phyloP scores from a whole-genome alignment of 176 grass and related monocot genomes.

The Carex scoparia region DNA sequence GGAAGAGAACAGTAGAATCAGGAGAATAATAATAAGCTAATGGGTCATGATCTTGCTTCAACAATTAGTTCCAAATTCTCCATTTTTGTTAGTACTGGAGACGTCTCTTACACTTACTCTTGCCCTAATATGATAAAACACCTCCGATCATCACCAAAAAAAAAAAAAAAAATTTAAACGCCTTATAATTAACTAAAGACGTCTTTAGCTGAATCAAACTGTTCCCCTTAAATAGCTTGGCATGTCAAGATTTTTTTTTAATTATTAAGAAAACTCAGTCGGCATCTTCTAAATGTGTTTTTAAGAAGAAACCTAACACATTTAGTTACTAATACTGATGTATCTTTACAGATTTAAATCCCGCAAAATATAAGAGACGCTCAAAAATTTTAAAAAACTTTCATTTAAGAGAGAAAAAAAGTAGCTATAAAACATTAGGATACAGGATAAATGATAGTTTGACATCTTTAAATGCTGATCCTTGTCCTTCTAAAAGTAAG shows the following conservation, averaged over 20 bases:
- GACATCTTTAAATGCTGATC: too few species aligned
- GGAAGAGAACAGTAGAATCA: neutral
- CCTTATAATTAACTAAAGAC: neutral
- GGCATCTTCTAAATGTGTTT: too few species aligned
- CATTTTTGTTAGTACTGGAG: neutral
- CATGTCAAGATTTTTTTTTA: neutral
- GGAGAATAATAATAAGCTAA: neutral
- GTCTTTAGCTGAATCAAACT: neutral
- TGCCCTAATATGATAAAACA: neutral
- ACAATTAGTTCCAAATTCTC: neutral
- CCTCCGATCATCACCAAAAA: neutral
- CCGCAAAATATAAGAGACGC: too few species aligned
- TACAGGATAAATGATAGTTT: too few species aligned
- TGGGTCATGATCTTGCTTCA: neutral
- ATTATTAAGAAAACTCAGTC: too few species aligned
- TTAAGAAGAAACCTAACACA: too few species aligned
- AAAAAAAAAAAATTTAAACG: neutral
- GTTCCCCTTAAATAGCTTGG: neutral
- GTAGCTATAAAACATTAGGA: too few species aligned
- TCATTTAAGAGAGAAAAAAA: too few species aligned
- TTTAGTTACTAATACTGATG: too few species aligned
- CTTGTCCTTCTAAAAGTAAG: too few species aligned
- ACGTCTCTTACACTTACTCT: neutral
- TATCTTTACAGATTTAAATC: too few species aligned
- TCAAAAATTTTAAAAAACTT: too few species aligned